These are phyloP conservation scores for Vigna nakashimae DNA, from an alignment of 306 rosid species.

Conservation along the genomic window DNA sequence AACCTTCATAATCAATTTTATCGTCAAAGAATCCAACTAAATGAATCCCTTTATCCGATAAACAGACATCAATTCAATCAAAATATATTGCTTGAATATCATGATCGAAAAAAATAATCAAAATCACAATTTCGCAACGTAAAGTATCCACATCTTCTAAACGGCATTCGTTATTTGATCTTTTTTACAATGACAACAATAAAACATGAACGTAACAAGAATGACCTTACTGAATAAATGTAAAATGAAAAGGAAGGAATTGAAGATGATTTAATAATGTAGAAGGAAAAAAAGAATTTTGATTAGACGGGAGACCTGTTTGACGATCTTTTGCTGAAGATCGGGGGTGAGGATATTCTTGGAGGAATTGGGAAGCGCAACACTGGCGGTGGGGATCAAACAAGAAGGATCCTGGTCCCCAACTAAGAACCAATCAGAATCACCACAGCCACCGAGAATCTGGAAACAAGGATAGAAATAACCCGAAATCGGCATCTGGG, in stretches of 20 bases:
- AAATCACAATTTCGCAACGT: no score
- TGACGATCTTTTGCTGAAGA: slow-evolving; percentile 80
- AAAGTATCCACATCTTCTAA: not conserved
- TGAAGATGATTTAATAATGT: not conserved
- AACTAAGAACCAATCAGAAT: slow-evolving; percentile 75
- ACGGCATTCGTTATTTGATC: not conserved
- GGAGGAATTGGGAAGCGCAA: slow-evolving; percentile 55
- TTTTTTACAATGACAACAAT: no score
- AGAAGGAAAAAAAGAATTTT: not conserved
- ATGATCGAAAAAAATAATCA: no score
- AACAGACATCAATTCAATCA: slow-evolving; percentile 7
- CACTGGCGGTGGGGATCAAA: slow-evolving; percentile 56
- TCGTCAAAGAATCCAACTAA: not conserved
- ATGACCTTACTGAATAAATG: not conserved
- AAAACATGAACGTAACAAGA: not conserved
- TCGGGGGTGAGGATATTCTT: slow-evolving; percentile 66
- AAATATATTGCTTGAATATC: not conserved
- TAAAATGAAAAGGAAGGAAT: not conserved
- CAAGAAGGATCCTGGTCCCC: slow-evolving; percentile 78
- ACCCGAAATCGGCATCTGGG: slow-evolving; percentile 75
- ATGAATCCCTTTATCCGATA: not conserved
- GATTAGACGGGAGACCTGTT: slow-evolving; percentile 61
- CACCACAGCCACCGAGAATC: slow-evolving; percentile 69
- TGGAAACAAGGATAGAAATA: slow-evolving; percentile 82
- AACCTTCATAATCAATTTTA: not conserved